Base-by-base conservation (phyloP, 768 basidiomycete species). In the Dentipellis fragilis region DNA sequence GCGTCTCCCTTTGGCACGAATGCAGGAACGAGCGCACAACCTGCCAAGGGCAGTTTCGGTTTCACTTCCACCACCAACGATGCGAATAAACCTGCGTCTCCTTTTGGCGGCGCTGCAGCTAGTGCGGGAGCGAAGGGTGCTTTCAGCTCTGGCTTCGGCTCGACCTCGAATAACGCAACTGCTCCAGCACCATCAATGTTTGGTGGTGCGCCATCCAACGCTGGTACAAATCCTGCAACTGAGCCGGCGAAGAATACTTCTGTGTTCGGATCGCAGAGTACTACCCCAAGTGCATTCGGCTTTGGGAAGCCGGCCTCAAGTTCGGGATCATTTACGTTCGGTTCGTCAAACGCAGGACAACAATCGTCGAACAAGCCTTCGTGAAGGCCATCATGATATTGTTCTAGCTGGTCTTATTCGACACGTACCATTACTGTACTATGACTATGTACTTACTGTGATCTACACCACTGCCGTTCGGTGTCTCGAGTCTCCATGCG, bases 261-360 rank as follows among this genome's bases (percentile, higher is more conserved):
- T 3, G 17, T 34, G 21, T 53, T 53, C 16, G 52, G 52, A 3
- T 16, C 34, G 52, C 22, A 23, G 17, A 42, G 40, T 49, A 12
- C 37, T 34, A 53, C 23, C 8, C 52, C 52, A 8, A 53, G 38
- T 17, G 52, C 52, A 0, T 53, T 53, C 23, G 52, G 52, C 14
- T 53, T 53, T 9, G 52, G 52, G 12, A 12, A 40, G 10, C 51
- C 51, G 17, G 35, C 51, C 17, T 52, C 51, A n/a, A 37, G 11
- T 6, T 17, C 39, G 42, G 40, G 52, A 10, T 53, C 52, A 21
- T 53, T 53, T 23, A 53, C 38, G 17, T 53, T 53, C 29, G 52
- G 52, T 12, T 21, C 54, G 17, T 19, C 29, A 6, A 29, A 29
- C 6, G 29, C 29, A 29, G 29, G 29, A 29, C 29, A 29, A 29